Conservation (phyloP, 768 basidiomycete species). For the Agaricus sinodeliciosus region DNA sequence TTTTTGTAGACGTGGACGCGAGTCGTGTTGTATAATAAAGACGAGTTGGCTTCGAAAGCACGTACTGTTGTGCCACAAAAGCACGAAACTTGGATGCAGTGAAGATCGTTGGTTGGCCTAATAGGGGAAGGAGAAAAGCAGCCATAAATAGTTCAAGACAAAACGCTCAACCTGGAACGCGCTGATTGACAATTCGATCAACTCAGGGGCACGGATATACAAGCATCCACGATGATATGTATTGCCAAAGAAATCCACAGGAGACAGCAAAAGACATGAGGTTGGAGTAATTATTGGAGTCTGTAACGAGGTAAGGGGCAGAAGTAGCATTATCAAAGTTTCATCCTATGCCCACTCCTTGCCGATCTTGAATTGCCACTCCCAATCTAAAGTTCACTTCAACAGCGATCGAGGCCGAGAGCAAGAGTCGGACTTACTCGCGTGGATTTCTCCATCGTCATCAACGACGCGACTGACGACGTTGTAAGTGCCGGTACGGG, state of each 20-base stretch:
- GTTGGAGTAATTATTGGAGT: neutral
- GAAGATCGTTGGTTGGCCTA: neutral
- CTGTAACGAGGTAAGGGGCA: neutral
- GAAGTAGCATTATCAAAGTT: neutral
- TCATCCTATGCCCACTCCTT: slow-evolving; percentile 72
- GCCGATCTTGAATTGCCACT: slow-evolving; percentile 86
- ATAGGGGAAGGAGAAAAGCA: neutral
- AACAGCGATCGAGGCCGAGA: neutral
- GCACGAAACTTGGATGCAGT: neutral
- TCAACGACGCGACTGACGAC: slow-evolving; percentile 84
- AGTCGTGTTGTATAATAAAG: neutral
- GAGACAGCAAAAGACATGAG: neutral
- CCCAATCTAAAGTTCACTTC: slow-evolving; percentile 47
- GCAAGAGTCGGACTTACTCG: slow-evolving; percentile 43
- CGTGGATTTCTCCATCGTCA: slow-evolving; percentile 78
- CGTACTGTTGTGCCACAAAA: neutral
- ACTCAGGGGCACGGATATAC: no score
- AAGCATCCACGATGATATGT: no score
- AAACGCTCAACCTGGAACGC: neutral
- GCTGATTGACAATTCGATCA: no score
- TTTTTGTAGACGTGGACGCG: neutral
- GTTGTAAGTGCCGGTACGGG: slow-evolving; percentile 71
- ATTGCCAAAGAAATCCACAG: no score
- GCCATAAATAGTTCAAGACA: neutral
- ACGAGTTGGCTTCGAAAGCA: neutral